Conservation (phyloP, 2,329 filamentous ascomycete species). For the Alternaria infectoria region DNA sequence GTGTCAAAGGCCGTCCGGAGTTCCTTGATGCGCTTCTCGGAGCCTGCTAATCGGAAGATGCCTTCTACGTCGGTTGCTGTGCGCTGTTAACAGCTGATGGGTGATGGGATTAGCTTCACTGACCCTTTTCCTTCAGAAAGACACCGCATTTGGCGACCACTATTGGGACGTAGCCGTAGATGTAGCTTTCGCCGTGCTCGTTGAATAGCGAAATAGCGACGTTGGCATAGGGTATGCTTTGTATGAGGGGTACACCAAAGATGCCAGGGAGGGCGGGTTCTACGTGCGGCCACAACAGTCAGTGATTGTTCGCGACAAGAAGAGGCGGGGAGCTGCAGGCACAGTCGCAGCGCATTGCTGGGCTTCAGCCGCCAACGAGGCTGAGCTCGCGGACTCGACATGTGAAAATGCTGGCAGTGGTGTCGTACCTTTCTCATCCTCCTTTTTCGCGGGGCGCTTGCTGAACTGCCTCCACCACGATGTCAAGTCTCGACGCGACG, state of each 20-base stretch:
- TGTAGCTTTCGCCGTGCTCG: constrained; percentile 91
- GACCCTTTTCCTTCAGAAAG: constrained; percentile 97
- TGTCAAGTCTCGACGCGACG: constrained; percentile 84
- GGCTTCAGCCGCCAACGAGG: constrained; percentile 21
- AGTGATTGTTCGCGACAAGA: constrained; percentile 28
- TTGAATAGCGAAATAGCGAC: constrained; percentile 97
- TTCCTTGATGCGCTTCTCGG: constrained; percentile 98
- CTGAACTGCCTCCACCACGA: constrained; percentile 98
- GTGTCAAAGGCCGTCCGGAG: constrained; percentile 91
- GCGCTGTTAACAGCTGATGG: constrained; percentile 27
- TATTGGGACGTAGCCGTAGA: constrained; percentile 98
- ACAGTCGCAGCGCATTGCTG: constrained; percentile 1
- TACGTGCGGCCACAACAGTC: constrained; percentile 26
- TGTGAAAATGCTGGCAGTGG: background rate
- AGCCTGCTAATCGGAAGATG: constrained; percentile 94
- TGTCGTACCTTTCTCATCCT: constrained; percentile 66
- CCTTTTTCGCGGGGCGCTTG: constrained; percentile 66
- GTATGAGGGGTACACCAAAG: constrained; percentile 89
- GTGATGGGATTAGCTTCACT: background rate
- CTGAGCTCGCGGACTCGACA: background rate
- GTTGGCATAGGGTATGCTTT: constrained; percentile 96
- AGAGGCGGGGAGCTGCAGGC: constrained; percentile 22
- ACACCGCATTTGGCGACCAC: constrained; percentile 98
- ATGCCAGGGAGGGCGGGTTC: constrained; percentile 71
- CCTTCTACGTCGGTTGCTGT: constrained; percentile 92